Conservation (phyloP, 208 protist genomes). For the Paratrypanosoma confusum region DNA sequence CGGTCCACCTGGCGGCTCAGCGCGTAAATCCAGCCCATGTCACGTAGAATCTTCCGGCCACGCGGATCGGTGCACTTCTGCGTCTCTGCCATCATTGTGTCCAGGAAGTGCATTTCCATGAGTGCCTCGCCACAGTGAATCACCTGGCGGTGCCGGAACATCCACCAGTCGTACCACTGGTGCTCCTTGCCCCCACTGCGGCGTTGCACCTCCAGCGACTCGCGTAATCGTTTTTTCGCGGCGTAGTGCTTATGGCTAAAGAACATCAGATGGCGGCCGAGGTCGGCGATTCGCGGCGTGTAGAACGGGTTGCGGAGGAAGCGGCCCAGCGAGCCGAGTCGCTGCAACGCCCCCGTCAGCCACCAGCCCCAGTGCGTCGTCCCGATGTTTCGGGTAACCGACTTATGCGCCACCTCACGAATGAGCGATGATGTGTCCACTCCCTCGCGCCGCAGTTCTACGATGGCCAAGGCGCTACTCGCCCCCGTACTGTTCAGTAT, state of each 20-base stretch:
- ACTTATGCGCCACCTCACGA: slow-evolving; percentile 74
- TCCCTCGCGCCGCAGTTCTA: slow-evolving; percentile 70
- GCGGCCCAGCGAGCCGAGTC: slow-evolving; percentile 49
- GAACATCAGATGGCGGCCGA: slow-evolving; percentile 80
- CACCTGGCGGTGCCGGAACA: slow-evolving; percentile 78
- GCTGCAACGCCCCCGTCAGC: slow-evolving; percentile 53
- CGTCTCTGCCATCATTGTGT: slow-evolving; percentile 73
- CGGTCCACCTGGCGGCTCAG: slow-evolving; percentile 65
- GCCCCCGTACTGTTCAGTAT: slow-evolving; percentile 38
- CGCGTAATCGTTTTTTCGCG: slow-evolving; percentile 55
- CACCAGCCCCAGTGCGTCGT: slow-evolving; percentile 87
- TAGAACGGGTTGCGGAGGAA: slow-evolving; percentile 84
- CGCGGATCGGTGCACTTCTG: slow-evolving; percentile 64
- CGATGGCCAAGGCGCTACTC: slow-evolving; percentile 22
- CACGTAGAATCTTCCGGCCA: slow-evolving; percentile 70
- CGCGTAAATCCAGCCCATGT: slow-evolving; percentile 82
- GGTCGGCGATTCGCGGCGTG: slow-evolving; percentile 75
- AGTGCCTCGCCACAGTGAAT: slow-evolving; percentile 84
- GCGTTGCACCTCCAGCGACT: slow-evolving; percentile 68
- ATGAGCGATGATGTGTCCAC: slow-evolving; percentile 58
- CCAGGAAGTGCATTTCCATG: slow-evolving; percentile 75
- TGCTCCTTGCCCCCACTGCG: slow-evolving; percentile 75
- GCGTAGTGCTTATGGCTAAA: slow-evolving; percentile 84
- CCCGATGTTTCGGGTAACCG: slow-evolving; percentile 71
- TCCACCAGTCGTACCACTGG: slow-evolving; percentile 84